A percentile compares a stretch with the other conserved stretches of the same genome.
Conservation (phyloP, 768 basidiomycete species). For the Trametopsis cervina region DNA sequence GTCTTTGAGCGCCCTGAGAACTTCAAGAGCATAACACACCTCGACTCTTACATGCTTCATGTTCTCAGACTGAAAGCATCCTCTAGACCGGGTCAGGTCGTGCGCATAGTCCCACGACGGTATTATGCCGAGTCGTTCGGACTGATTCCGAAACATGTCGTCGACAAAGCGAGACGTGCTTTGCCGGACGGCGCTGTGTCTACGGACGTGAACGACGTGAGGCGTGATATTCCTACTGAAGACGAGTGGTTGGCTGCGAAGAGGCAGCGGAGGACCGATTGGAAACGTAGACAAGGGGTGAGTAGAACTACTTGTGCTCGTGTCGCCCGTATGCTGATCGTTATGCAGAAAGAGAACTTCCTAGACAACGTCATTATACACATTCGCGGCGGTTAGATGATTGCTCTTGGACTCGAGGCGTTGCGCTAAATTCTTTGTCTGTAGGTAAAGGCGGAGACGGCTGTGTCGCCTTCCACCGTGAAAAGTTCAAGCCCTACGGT, state of each 20-base stretch:
- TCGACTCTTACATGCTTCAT: not conserved
- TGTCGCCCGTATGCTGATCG: not conserved
- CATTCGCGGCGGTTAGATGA: conserved; percentile 58
- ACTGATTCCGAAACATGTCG: not conserved
- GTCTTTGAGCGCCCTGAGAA: too few relatives aligned
- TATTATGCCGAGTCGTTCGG: not conserved
- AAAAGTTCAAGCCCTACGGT: conserved; percentile 76
- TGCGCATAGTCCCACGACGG: not conserved
- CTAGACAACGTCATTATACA: conserved; percentile 79
- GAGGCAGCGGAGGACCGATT: conserved; percentile 57
- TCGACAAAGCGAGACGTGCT: not conserved
- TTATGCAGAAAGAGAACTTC: conserved; percentile 36
- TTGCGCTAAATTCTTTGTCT: conserved; percentile 1
- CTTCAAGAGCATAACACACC: too few relatives aligned
- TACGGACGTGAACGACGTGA: not conserved
- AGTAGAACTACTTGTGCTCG: conserved; percentile 18
- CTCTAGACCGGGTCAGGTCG: not conserved
- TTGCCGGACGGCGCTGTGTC: not conserved
- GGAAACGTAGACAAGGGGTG: conserved; percentile 69
- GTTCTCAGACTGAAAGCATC: not conserved
- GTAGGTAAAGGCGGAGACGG: conserved; percentile 88
- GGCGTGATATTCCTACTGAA: not conserved
- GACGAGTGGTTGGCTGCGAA: conserved; percentile 16
- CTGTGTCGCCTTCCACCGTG: conserved; percentile 88
- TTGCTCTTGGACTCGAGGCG: not conserved